Percentiles rank a stretch among this genome's conserved stretches.
These are phyloP conservation scores for Phytophthora pseudosyringae DNA, from an alignment of 352 stramenopile species.

Conservation along the genomic window DNA sequence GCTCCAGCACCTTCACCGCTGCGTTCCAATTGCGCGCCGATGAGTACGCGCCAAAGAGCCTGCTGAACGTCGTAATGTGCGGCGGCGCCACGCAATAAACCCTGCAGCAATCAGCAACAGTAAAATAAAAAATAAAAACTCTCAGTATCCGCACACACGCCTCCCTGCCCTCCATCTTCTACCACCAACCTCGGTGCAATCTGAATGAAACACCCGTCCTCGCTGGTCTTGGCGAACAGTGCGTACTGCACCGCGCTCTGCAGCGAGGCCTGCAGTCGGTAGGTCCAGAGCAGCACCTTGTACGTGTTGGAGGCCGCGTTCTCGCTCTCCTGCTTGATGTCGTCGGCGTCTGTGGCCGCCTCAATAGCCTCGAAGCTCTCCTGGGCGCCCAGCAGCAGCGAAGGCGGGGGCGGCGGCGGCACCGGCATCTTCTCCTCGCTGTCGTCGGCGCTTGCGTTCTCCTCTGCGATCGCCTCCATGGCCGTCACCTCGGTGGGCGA, in stretches of 20 bases:
- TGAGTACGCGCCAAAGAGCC: slow-evolving; percentile 69
- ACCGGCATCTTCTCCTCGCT: slow-evolving; percentile 42
- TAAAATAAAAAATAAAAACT: slow-evolving; percentile 1
- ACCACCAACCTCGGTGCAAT: slow-evolving; percentile 68
- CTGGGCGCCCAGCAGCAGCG: slow-evolving; percentile 37
- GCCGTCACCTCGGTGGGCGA: slow-evolving; percentile 28
- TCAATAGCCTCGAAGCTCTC: slow-evolving; percentile 81
- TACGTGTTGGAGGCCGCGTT: slow-evolving; percentile 77
- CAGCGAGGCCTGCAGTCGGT: slow-evolving; percentile 75
- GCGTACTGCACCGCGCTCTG: slow-evolving; percentile 79
- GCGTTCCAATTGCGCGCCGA: slow-evolving; percentile 71
- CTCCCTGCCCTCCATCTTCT: not conserved
- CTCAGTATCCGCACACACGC: not conserved
- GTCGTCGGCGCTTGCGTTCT: slow-evolving; percentile 11
- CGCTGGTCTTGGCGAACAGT: slow-evolving; percentile 78
- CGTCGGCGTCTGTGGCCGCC: slow-evolving; percentile 53
- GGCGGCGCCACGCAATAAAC: slow-evolving; percentile 82
- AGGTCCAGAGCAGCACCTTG: slow-evolving; percentile 80
- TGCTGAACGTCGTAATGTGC: slow-evolving; percentile 82
- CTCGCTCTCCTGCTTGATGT: slow-evolving; percentile 78
- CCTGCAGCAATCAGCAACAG: slow-evolving; percentile 36
- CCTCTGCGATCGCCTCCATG: slow-evolving; percentile 43
- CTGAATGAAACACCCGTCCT: slow-evolving; percentile 83
- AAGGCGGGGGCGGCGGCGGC: slow-evolving; percentile 17
- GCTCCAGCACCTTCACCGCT: slow-evolving; percentile 75